Evolutionary conservation across 1,284 basidiomycete species (phyloP), one percentile per base, ranked within the genome.

Genomic region (Exsudoporus floridanus): DNA sequence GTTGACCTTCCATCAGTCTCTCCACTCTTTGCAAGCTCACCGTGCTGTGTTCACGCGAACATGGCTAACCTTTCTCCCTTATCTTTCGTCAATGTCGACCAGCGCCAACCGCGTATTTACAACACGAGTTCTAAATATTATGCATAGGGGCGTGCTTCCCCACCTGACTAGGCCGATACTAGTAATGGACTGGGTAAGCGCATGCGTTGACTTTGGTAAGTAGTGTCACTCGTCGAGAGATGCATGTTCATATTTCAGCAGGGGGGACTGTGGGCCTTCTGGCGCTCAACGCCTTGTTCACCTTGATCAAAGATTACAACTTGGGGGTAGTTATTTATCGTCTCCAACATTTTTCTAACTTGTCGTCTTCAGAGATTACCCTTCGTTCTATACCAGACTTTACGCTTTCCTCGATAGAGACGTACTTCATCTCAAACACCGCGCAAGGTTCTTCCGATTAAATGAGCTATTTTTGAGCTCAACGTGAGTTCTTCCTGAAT

Each of bases 401-500:
- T 99, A 99, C 64, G 81, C 84, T 1, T 90, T 98, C 66, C 79
- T 99, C 12, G 89, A 94, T 65, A 78, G 86, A 16, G 83, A 94
- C 27, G 82, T 98, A 3, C 80, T 99, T 21, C 96, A 99, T 67
- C 82, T 92, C 55, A 94, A 92, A 65, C 91, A 98, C 67, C 83
- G 96, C 12, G 89, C 96, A 1, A 84, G 96, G 33, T 99, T 99
- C 75, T 95, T 99, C 81, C 84, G 96, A 36, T 77, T 99, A 59
- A 83, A 90, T 1, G 94, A 98, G 57, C 74, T 91, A 2, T 99
- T 98, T 76, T 75, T 99, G 38, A 84, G 86, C 51, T 97, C 94
- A 2, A 90, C 93, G 86, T 94, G 58, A 60, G 88, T 79, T 18
- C 43, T 37, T 38, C 9, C 39, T 18, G 31, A 16, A 16, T 38